Conservation (phyloP, 305 asterid genomes). For the Rubia balearica region DNA sequence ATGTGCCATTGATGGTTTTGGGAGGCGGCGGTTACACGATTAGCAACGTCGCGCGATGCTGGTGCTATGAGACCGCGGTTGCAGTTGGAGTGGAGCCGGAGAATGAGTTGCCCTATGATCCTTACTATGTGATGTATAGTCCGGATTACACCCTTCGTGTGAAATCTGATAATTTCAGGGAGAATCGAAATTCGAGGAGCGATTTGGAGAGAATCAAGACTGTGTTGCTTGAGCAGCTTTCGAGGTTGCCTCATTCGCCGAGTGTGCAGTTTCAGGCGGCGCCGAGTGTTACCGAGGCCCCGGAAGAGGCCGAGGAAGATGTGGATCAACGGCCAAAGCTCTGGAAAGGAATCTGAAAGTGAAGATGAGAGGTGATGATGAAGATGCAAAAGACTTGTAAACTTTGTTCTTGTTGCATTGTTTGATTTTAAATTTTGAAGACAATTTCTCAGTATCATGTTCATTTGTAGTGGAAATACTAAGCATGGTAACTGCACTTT, state of each 20-base stretch:
- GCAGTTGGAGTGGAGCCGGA: constrained; percentile 92
- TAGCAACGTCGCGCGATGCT: constrained; percentile 84
- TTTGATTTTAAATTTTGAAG: too few species aligned
- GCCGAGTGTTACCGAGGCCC: constrained; percentile 53
- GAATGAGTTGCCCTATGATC: constrained; percentile 70
- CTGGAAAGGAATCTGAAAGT: constrained; percentile 41
- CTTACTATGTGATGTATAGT: constrained; percentile 78
- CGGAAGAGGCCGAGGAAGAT: constrained; percentile 58
- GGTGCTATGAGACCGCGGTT: constrained; percentile 96
- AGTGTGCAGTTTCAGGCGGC: constrained; percentile 63
- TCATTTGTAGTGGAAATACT: too few species aligned
- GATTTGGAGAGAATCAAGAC: constrained; percentile 77
- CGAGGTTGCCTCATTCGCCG: constrained; percentile 66
- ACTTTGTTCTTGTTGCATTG: too few species aligned
- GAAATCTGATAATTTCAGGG: constrained; percentile 47
- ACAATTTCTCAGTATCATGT: too few species aligned
- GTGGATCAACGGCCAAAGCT: constrained; percentile 66
- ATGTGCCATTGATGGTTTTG: constrained; percentile 80
- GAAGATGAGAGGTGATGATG: too few species aligned
- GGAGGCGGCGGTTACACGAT: constrained; percentile 93
- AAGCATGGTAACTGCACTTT: too few species aligned
- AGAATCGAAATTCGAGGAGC: constrained; percentile 47
- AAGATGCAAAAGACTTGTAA: too few species aligned
- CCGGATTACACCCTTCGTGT: constrained; percentile 87
- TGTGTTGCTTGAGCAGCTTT: constrained; percentile 53